Evolutionary conservation across 73 alveolate genomes (phyloP), one percentile per base, ranked within the genome.

Genomic region (Durusdinium trenchii): DNA sequence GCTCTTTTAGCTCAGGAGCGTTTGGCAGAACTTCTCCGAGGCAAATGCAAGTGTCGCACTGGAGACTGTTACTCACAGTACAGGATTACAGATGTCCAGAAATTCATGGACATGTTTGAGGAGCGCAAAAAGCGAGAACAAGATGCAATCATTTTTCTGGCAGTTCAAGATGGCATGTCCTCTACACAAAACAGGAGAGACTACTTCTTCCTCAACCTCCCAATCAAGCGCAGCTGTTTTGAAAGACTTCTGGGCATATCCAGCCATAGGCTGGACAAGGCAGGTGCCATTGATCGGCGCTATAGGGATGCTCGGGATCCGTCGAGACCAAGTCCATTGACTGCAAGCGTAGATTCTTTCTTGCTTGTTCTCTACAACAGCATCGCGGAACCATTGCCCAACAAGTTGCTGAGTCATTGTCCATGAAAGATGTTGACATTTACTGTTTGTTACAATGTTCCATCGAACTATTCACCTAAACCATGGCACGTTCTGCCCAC

Each of bases 121-220:
- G 38, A 35, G 28, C 54, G 32, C 60, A 18, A 45, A 40, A 85
- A 85, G 38, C 51, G 81, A 9, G 94, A 85, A 26, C 94, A 85
- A 64, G 94, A 85, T 54, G 69, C 94, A 6, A 43, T 85, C 45
- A 54, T 85, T 23, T 85, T 85, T 36, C 54, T 85, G 94, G 94
- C 94, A 2, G 32, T 36, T 1, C 54, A 52, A 12, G 87, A 78
- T 45, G 42, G 32, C n/a, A 3, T 0, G 3, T 26, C 18, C 30
- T 12, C 47, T 3, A 2, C 57, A 0, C 5, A 36, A 57, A 35
- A 85, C 48, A 73, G 79, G 40, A 30, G 78, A 38, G 94, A 85
- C 10, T 85, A 52, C 57, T 26, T 23, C 57, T 23, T 85, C 6
- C 12, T 50, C 32, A 79, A 79, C 32, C 51, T 36, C 23, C 79